Conservation (phyloP, 257 asterid genomes). For the Penstemon davidsonii region DNA sequence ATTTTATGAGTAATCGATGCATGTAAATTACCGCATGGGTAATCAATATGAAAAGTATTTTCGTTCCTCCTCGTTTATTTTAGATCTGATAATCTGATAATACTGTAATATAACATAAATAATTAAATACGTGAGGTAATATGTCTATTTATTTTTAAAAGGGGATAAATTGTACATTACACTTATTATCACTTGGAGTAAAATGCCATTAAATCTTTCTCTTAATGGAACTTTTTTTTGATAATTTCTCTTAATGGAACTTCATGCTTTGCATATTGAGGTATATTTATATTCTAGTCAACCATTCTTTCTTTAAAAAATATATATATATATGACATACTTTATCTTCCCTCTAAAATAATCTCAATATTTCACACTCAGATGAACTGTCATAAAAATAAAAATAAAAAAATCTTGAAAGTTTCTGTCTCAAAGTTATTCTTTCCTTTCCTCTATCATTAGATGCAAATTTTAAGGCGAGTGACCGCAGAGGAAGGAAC, state of each 20-base stretch:
- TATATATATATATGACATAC: conserved; percentile 2
- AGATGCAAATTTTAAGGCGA: conserved; percentile 20
- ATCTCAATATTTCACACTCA: background rate
- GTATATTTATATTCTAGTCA: conserved; percentile 8
- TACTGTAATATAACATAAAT: too few species aligned
- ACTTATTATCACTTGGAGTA: too few species aligned
- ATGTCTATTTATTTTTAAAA: too few species aligned
- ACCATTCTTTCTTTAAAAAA: background rate
- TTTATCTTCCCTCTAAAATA: conserved; percentile 7
- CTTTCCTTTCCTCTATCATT: conserved; percentile 17
- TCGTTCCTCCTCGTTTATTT: too few species aligned
- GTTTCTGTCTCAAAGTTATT: conserved; percentile 16
- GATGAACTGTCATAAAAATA: conserved; percentile 36
- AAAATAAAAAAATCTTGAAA: conserved; percentile 13
- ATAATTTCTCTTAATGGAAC: background rate
- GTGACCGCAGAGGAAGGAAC: background rate
- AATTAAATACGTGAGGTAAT: too few species aligned
- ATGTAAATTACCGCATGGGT: too few species aligned
- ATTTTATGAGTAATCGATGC: too few species aligned
- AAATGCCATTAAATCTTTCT: background rate
- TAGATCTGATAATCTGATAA: too few species aligned
- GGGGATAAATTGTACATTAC: too few species aligned
- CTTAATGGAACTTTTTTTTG: background rate
- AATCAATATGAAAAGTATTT: too few species aligned
- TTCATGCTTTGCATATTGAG: background rate